phyloP scores from a whole-genome alignment of 176 grass and related monocot species.

The Raddia guianensis region DNA sequence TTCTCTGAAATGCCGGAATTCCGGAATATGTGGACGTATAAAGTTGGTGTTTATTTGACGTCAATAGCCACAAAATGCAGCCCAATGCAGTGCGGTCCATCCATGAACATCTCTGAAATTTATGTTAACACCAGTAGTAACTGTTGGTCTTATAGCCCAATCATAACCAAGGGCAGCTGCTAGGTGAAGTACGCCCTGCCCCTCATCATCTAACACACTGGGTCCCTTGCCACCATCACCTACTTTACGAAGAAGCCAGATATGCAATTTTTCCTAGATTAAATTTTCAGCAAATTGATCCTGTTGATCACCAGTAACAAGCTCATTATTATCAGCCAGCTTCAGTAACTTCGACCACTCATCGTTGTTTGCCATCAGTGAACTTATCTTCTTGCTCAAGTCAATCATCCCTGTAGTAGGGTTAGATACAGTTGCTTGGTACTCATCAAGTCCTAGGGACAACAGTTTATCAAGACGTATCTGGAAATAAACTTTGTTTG shows the following conservation, averaged over 20 bases:
- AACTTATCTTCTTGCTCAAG: constrained; percentile 68
- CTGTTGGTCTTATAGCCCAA: constrained; percentile 71
- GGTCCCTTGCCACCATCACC: constrained; percentile 64
- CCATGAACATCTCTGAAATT: constrained; percentile 88
- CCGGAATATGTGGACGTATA: too few relatives aligned
- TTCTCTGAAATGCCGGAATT: too few relatives aligned
- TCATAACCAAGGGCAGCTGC: constrained; percentile 85
- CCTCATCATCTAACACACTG: constrained; percentile 83
- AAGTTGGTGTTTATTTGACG: too few relatives aligned
- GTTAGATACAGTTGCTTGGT: constrained; percentile 54
- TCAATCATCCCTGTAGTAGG: constrained; percentile 52
- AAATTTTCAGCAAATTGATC: constrained; percentile 70
- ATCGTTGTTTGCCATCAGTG: constrained; percentile 58
- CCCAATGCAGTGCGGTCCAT: constrained; percentile 89
- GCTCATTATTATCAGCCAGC: constrained; percentile 54
- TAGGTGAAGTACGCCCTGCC: constrained; percentile 79
- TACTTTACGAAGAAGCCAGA: constrained; percentile 85
- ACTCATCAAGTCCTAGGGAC: constrained; percentile 54
- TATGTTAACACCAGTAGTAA: constrained; percentile 70
- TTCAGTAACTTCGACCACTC: constrained; percentile 82
- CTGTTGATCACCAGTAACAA: constrained; percentile 46
- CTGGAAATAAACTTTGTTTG: constrained; percentile 71
- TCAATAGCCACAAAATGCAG: constrained; percentile 83
- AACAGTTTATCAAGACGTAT: constrained; percentile 76
- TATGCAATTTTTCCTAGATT: constrained; percentile 70